Conservation (phyloP, 2,329 filamentous ascomycete species). For the Diaporthe australafricana region DNA sequence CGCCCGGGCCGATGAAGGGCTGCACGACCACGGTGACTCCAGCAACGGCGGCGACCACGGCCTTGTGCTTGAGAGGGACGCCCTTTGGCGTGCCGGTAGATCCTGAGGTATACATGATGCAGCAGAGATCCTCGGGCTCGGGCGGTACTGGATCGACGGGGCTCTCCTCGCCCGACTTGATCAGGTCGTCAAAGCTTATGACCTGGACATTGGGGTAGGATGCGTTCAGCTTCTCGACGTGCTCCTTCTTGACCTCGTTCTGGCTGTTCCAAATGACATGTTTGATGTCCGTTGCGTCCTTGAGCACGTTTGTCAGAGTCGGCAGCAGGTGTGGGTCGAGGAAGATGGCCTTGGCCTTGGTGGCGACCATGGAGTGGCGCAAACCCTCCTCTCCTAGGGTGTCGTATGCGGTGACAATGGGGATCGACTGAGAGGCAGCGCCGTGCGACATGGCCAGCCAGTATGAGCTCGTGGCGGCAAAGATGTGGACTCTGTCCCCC, state of each 20-base stretch:
- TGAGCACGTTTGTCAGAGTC: slow-evolving; percentile 65
- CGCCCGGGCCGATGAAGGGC: slow-evolving; percentile 80
- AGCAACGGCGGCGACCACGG: slow-evolving; percentile 80
- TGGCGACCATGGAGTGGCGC: slow-evolving; percentile 79
- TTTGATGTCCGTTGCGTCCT: slow-evolving; percentile 61
- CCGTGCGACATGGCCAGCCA: slow-evolving; percentile 65
- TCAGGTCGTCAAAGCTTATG: slow-evolving; percentile 63
- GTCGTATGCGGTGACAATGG: slow-evolving; percentile 87
- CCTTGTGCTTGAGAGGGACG: slow-evolving; percentile 79
- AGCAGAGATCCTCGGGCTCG: slow-evolving; percentile 79
- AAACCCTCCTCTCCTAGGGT: slow-evolving; percentile 82
- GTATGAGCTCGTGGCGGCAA: slow-evolving; percentile 75
- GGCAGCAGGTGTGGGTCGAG: slow-evolving; percentile 78
- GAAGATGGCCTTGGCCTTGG: slow-evolving; percentile 77
- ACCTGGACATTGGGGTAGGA: slow-evolving; percentile 61
- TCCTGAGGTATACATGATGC: slow-evolving; percentile 80
- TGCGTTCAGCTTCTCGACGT: slow-evolving; percentile 61
- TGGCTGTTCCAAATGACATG: slow-evolving; percentile 68
- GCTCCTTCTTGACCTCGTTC: slow-evolving; percentile 61
- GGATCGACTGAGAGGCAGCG: slow-evolving; percentile 79
- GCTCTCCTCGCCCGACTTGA: slow-evolving; percentile 69
- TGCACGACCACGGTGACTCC: slow-evolving; percentile 84
- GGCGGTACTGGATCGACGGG: slow-evolving; percentile 77
- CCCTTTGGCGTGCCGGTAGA: slow-evolving; percentile 88
- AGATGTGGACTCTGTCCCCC: slow-evolving; percentile 81